Percentiles rank a stretch among this genome's conserved stretches.
These are phyloP conservation scores for Pythium apleroticum DNA, from an alignment of 352 stramenopile genomes.

Conservation along the genomic window DNA sequence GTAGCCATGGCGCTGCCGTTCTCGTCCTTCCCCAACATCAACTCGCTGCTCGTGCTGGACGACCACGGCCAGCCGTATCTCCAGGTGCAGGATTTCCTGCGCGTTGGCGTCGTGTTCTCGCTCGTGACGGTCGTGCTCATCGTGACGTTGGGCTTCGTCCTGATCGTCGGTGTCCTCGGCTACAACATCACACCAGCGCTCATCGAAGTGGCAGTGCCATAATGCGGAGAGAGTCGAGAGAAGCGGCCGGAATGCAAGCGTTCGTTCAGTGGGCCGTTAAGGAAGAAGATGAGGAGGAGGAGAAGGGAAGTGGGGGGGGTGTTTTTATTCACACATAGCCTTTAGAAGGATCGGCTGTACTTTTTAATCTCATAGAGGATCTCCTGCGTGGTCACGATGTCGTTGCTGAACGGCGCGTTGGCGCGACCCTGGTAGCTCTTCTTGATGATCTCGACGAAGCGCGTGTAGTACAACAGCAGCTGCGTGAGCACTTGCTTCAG, in stretches of 20 bases:
- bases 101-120: constrained; percentile 84
- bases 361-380: constrained; percentile 99
- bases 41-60: constrained; percentile 89
- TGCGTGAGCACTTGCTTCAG: constrained; percentile 98
- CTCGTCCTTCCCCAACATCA: constrained; percentile 93
- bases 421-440: constrained; percentile 77
- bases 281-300: no score
- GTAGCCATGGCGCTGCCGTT: constrained; percentile 90
- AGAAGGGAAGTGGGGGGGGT: no score
- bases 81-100: constrained; percentile 85
- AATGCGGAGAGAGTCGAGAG: background rate
- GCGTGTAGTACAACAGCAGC: constrained; percentile 97
- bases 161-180: constrained; percentile 82
- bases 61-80: constrained; percentile 88
- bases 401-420: constrained; percentile 80
- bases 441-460: constrained; percentile 97
- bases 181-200: constrained; percentile 58
- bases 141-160: constrained; percentile 79
- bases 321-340: constrained; percentile 1
- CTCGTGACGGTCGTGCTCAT: constrained; percentile 84
- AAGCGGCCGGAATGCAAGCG: no score
- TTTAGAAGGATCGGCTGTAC: constrained; percentile 93
- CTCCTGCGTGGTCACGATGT: constrained; percentile 94
- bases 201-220: background rate
- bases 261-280: no score